Conservation (phyloP, 805 yeast species). For the Helenozyma rhizophorensis region DNA sequence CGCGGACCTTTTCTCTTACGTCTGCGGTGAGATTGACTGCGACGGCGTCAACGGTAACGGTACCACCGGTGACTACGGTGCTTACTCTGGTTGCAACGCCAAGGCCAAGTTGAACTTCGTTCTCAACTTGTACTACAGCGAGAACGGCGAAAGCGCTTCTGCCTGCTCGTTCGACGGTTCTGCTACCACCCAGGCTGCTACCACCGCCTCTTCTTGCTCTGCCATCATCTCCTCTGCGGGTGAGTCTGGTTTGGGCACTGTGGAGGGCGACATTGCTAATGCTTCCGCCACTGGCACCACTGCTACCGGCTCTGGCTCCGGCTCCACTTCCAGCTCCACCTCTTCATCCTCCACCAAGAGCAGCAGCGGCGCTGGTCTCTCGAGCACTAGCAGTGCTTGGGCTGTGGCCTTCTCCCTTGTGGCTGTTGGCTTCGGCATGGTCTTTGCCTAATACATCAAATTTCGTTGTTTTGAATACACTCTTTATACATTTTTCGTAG, state of each 20-base stretch:
- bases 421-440: slow-evolving; percentile 27
- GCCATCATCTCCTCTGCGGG: slow-evolving; percentile 65
- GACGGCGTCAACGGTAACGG: slow-evolving; percentile 35
- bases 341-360: slow-evolving; percentile 17
- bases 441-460: slow-evolving; percentile 9
- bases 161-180: slow-evolving; percentile 66
- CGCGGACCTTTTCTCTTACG: slow-evolving; percentile 28
- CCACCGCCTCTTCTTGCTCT: slow-evolving; percentile 52
- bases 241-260: slow-evolving; percentile 59
- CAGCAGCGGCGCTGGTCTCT: slow-evolving; percentile 15
- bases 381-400: slow-evolving; percentile 16
- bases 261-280: slow-evolving; percentile 20
- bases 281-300: slow-evolving; percentile 21
- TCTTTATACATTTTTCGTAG: background rate
- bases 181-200: slow-evolving; percentile 39
- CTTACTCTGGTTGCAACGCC: slow-evolving; percentile 35
- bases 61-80: slow-evolving; percentile 38
- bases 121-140: slow-evolving; percentile 36
- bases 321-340: slow-evolving; percentile 3
- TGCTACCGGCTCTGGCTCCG: slow-evolving; percentile 25
- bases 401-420: slow-evolving; percentile 21
- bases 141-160: slow-evolving; percentile 35
- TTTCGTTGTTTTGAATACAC: background rate
- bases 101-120: slow-evolving; percentile 36
- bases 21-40: slow-evolving; percentile 35